phyloP scores from a whole-genome alignment of 73 alveolate species.

The Uronychia binucleata region DNA sequence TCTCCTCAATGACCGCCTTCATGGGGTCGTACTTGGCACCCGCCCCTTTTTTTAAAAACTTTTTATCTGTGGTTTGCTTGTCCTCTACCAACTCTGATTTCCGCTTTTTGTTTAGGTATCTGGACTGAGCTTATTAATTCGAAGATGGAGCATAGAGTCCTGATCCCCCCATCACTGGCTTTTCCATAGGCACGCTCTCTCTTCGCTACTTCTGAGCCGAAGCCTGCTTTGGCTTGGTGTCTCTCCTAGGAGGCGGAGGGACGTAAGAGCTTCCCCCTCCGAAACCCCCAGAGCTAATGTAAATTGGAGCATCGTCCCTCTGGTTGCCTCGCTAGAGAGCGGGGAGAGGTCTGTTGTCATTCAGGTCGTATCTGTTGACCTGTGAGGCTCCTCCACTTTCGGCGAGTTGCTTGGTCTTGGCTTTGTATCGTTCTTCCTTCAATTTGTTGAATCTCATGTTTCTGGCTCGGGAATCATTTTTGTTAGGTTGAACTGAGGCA shows the following conservation, averaged over 20 bases:
- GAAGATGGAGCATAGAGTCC: neutral
- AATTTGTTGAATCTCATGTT: neutral
- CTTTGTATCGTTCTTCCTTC: neutral
- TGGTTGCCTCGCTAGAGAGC: too few species aligned
- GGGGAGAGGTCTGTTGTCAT: neutral
- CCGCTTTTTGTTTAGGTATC: neutral
- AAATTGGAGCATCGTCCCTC: too few species aligned
- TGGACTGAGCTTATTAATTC: neutral
- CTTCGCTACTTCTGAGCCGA: neutral
- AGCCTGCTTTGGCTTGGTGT: too few species aligned
- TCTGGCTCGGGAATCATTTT: neutral
- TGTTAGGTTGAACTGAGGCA: neutral
- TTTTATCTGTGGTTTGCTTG: neutral
- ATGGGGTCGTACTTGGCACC: slow-evolving; percentile 21
- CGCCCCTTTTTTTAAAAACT: slow-evolving; percentile 17
- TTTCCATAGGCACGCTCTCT: neutral
- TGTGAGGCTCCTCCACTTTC: neutral
- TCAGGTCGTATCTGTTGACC: neutral
- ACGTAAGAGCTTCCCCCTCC: too few species aligned
- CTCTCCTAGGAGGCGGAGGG: too few species aligned
- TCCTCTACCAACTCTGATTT: neutral
- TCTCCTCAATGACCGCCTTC: slow-evolving; percentile 38
- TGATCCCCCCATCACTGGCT: neutral
- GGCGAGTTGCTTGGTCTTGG: neutral
- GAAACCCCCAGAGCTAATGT: too few species aligned